Base-by-base conservation (phyloP, 768 basidiomycete genomes). In the Lactarius indigo region DNA sequence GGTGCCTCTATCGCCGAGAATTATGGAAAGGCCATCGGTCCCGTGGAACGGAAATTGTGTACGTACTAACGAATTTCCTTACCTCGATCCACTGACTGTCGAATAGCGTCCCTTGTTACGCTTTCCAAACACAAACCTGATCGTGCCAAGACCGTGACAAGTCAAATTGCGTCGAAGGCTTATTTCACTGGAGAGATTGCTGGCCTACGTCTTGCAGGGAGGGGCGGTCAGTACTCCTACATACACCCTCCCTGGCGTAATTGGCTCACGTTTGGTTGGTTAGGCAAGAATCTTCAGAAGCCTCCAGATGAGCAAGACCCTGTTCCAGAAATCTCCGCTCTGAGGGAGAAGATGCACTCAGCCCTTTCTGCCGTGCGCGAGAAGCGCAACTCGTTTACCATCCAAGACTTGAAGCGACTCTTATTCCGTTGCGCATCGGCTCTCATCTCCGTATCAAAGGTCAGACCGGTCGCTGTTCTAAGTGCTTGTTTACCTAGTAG, bases 1-100 rank as follows among this genome's bases (percentile, higher is more conserved):
- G 96, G 96, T 3, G 92, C 95, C 18, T 92, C 94, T 18, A 78
- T 96, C 42, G 96, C 96, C 6, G 83, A 96, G 73, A 86, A 89
- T 50, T 94, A 90, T 76, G 92, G 88, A 4, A 93, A 90, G 74
- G 84, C 87, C 2, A 88, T 94, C 65, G 89, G 92, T 1, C 86
- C 88, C 5, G 84, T 87, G 54, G 87, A 92, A 69, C 82, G 91
- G 37, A 90, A 91, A 70, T 78, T 90, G 35, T 83, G 94, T 96
- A 72, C 57, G 87, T 75, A n/a, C 37, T 55, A 3, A 31, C 35
- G 26, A 47, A 55, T 59, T 7, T 17, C 20, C 28, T 44, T 30
- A 12, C 54, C 31, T 17, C 7, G 56, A 30, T 35, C 39, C 31
- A 8, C 37, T 35, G 44, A 70, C n/a, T 6, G 57, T 59, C 9